phyloP scores from a whole-genome alignment of 164 flowering plant species.

The Chimonanthus salicifolius region DNA sequence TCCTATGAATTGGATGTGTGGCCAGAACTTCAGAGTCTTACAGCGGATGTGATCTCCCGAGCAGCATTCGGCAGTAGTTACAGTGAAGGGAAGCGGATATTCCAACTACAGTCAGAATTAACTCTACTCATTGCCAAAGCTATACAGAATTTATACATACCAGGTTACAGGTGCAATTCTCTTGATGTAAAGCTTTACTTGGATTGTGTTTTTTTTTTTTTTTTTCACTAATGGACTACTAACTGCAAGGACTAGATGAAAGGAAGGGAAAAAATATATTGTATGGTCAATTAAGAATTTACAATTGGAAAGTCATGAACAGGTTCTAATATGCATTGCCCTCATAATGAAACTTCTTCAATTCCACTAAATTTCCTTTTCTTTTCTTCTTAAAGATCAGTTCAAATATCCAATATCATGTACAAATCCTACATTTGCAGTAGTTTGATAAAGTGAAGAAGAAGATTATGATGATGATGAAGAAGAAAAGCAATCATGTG shows the following conservation, averaged over 20 bases:
- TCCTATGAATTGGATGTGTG: conserved; percentile 26
- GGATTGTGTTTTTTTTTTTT: neutral
- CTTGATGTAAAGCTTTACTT: neutral
- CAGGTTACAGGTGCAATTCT: conserved; percentile 36
- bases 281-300: neutral
- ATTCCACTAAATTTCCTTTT: too few species aligned
- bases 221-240: neutral
- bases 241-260: neutral
- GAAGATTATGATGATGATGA: too few species aligned
- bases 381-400: too few species aligned
- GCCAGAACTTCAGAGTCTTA: conserved; percentile 13
- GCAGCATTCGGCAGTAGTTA: conserved; percentile 51
- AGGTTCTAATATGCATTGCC: neutral
- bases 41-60: conserved; percentile 41
- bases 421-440: too few species aligned
- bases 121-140: conserved; percentile 24
- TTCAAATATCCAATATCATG: too few species aligned
- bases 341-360: neutral
- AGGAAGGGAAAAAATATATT: neutral
- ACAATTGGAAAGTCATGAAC: neutral
- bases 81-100: conserved; percentile 40
- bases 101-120: conserved; percentile 41
- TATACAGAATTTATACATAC: conserved; percentile 24
- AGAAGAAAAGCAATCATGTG: too few species aligned
- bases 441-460: too few species aligned